phyloP scores from a whole-genome alignment of 441 rosid species.

The Jatropha podagrica region DNA sequence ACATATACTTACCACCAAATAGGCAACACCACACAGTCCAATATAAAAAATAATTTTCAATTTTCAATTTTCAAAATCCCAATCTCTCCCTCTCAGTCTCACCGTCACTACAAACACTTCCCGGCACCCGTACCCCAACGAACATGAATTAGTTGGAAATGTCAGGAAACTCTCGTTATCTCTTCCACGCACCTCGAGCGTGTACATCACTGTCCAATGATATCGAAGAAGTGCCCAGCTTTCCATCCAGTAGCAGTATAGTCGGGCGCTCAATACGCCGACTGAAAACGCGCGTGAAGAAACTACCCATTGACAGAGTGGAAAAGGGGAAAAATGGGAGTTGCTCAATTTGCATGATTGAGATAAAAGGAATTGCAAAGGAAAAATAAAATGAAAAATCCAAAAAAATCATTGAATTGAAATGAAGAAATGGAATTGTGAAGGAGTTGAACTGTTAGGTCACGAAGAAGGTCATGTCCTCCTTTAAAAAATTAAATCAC shows the following conservation, averaged over 20 bases:
- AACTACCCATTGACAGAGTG: not conserved
- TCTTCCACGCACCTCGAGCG: not conserved
- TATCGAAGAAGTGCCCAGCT: not conserved
- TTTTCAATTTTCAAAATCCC: constrained; percentile 9
- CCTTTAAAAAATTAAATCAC: constrained; percentile 17
- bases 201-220: constrained; percentile 2
- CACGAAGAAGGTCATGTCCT: constrained; percentile 40
- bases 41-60: not conserved
- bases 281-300: not conserved
- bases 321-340: not conserved
- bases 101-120: not conserved
- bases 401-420: constrained; percentile 15
- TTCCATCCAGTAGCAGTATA: constrained; percentile 16
- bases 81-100: not conserved
- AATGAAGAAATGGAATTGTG: constrained; percentile 4
- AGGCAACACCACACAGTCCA: not conserved
- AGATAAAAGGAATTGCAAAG: not conserved
- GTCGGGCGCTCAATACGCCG: not conserved
- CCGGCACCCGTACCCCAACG: not conserved
- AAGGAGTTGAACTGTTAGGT: constrained; percentile 25
- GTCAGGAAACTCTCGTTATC: not conserved
- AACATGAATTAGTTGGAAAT: not conserved
- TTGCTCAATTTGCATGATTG: constrained; percentile 16
- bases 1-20: not conserved
- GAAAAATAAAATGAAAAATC: not conserved